Base-by-base conservation (phyloP, 2,329 filamentous ascomycete species). In the Trichophyton mentagrophytes region DNA sequence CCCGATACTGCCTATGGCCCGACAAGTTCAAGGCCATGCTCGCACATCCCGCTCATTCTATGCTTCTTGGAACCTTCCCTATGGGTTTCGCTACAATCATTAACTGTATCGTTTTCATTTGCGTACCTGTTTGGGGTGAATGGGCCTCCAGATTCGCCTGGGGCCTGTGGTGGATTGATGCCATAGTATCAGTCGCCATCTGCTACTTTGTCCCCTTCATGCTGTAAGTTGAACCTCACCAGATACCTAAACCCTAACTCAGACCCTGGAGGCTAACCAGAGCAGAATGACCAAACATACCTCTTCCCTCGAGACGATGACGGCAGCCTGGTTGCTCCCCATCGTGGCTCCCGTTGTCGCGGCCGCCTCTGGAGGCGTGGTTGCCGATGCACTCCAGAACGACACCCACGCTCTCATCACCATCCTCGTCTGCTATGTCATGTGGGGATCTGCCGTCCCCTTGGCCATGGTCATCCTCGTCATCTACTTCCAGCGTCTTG, bases 401-500 rank as follows among this genome's bases (percentile, higher is more conserved):
- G 72, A 73, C 0, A 70, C 77, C 17, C 78, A 84, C 64, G 82
- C 82, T 3, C 69, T 86, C 20, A 80, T 79, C 42, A 89, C 86
- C 0, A 67, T 89, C 22, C 73, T 87, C n/a, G 76, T 77, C 15
- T 84, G 79, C 2, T 89, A 88, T 68, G 74, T 88, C 15, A 80
- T 89, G 65, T 88, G 84, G 84, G 85, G 85, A 0, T 82, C 83
- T 61, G 83, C 84, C 3, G 78, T 79, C 1, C 81, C 80, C 0
- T 72, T 89, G 58, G 81, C 85, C 1, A 79, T 85, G 70, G 78
- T 80, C 47, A 79, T 87, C 20, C 73, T 88, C 27, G 82, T 82
- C 9, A 79, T 89, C 42, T 89, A 89, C 71, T 87, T 87, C 67
- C 82, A 86, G 62, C 83, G 86, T 9, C 76, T 89, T 8, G 83